phyloP scores from a whole-genome alignment of 768 basidiomycete species.

The Boletus coccyginus region DNA sequence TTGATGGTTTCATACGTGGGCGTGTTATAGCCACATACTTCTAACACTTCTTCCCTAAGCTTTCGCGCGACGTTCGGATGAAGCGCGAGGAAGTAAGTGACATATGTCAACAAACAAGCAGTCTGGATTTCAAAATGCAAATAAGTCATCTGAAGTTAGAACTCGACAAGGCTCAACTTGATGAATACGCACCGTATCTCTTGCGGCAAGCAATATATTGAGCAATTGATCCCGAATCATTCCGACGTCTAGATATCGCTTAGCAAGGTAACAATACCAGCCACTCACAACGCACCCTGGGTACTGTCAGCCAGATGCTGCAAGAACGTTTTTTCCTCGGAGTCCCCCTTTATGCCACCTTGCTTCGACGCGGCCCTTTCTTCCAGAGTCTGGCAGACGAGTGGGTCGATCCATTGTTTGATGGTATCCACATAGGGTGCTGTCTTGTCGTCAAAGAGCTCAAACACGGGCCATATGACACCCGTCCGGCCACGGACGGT shows the following conservation, averaged over 20 bases:
- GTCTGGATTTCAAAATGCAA: slow-evolving; percentile 42
- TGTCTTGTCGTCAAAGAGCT: slow-evolving; percentile 40
- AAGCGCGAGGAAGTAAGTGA: slow-evolving; percentile 66
- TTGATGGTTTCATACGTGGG: slow-evolving; percentile 59
- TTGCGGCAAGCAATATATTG: slow-evolving; percentile 71
- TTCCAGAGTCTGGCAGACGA: slow-evolving; percentile 52
- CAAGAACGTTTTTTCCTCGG: slow-evolving; percentile 60
- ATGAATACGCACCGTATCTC: slow-evolving; percentile 62
- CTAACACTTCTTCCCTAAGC: slow-evolving; percentile 60
- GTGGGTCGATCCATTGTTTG: slow-evolving; percentile 54
- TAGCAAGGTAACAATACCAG: slow-evolving; percentile 1
- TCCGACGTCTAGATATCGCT: slow-evolving; percentile 46
- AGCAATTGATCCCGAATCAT: slow-evolving; percentile 76
- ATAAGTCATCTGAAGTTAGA: neutral
- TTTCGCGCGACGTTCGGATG: slow-evolving; percentile 54
- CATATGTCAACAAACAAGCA: slow-evolving; percentile 63
- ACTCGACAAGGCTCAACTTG: neutral
- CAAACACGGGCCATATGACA: slow-evolving; percentile 41
- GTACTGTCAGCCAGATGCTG: slow-evolving; percentile 67
- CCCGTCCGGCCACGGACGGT: slow-evolving; percentile 36
- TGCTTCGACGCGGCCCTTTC: slow-evolving; percentile 40
- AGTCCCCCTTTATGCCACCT: slow-evolving; percentile 36
- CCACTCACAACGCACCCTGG: slow-evolving; percentile 42
- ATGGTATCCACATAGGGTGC: slow-evolving; percentile 34
- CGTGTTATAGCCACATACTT: slow-evolving; percentile 47